Base-by-base conservation (phyloP, 495 filamentous ascomycete genomes). In the Halenospora varia region DNA sequence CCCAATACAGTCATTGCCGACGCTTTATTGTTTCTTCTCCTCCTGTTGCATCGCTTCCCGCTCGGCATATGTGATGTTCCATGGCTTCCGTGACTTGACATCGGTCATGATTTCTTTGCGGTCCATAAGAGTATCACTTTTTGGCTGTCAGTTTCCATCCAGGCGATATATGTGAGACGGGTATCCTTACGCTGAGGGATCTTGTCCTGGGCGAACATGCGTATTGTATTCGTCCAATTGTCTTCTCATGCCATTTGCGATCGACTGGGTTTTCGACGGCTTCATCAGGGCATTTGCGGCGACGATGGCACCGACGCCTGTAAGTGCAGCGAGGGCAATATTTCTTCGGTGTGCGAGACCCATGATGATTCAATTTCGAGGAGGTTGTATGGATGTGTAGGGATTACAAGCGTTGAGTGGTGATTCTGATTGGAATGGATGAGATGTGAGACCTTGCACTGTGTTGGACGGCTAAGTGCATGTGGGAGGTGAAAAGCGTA, bases 21-120 rank as follows among this genome's bases (percentile, higher is more conserved):
- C 29, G 13, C 4, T 13, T 35, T 13, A 4, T 13, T 35, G 29
- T 35, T 9, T 25, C 47, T n/a, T 19, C 25, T 9, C n/a, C 9
- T 49, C 18, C 10, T 13, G 3, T 24, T n/a, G n/a, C n/a, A n/a
- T 19, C 53, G 13, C 35, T 44, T 59, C 49, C 49, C 42, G 24
- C 25, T 59, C 56, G 2, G 56, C 56, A 39, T 25, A 53, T 1
- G 48, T 59, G 48, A 45, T 23, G 29, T 59, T 59, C 56, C 56
- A 59, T n/a, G 56, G 56, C 29, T 59, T 59, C 18, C 49, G 42
- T 18, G 2, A 22, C 44, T 59, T 59, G 6, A 29, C 56, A 39
- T 53, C 45, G 10, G 47, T 17, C 48, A 59, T 22, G 19, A 59
- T 19, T 29, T 59, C 10, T 10, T 20, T 47, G 24, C 56, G 56